Evolutionary conservation across 1,284 basidiomycete genomes (phyloP).

Genomic region (Rhodotorula sp.): DNA sequence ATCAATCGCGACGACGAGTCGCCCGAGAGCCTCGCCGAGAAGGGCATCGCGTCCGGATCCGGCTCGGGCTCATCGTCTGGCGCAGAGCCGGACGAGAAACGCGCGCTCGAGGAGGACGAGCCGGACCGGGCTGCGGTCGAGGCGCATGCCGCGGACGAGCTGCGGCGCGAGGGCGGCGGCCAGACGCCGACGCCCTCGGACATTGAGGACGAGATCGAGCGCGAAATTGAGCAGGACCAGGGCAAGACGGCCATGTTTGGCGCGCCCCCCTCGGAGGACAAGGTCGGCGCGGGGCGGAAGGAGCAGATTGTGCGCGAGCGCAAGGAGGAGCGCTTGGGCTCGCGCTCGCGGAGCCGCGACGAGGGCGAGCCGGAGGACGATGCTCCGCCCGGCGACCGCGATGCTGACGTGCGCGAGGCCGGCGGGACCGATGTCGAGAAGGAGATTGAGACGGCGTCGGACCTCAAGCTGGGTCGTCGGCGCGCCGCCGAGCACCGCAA

Average conservation of each 20-base stretch:
- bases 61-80: neutral
- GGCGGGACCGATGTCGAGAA: constrained; percentile 29
- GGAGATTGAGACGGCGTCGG: constrained; percentile 18
- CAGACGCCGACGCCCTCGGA: constrained; percentile 8
- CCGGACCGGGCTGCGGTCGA: constrained; percentile 6
- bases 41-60: constrained; percentile 6
- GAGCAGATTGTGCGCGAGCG: constrained; percentile 13
- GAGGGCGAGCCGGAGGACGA: neutral
- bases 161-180: neutral
- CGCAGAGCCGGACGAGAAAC: constrained; percentile 1
- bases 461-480: constrained; percentile 4
- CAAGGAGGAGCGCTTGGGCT: neutral
- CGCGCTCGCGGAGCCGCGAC: neutral
- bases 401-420: constrained; percentile 12
- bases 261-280: constrained; percentile 8
- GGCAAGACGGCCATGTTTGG: constrained; percentile 30
- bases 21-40: constrained; percentile 30
- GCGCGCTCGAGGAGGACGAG: constrained; percentile 2
- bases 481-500: constrained; percentile 11
- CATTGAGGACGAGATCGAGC: constrained; percentile 8
- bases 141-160: constrained; percentile 6
- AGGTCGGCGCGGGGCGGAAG: constrained; percentile 29
- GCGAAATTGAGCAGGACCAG: constrained; percentile 12
- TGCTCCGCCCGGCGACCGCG: constrained; percentile 2
- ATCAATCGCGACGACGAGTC: constrained; percentile 72